Evolutionary conservation across 2,329 filamentous ascomycete species (phyloP), one percentile per base, ranked within the genome.

Genomic region (Epichloe gansuensis): DNA sequence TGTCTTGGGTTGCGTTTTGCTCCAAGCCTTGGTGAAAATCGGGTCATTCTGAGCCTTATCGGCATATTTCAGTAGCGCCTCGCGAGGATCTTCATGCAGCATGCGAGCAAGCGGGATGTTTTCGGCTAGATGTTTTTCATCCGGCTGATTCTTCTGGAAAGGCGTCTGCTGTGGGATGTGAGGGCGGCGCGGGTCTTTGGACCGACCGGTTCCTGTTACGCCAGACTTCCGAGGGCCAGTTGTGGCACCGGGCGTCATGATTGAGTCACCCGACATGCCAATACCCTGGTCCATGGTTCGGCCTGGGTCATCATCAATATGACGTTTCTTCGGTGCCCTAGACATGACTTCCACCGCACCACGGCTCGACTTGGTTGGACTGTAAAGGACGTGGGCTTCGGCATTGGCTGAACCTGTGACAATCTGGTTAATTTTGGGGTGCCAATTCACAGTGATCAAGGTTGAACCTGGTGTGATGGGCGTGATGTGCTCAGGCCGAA

Each of bases 341-440:
- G 86, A 90, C 82, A 98, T 89, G 58, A 97, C 86, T 54, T 88
- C 82, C 51, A 89, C 83, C 3, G 90, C 93, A 53, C 93, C 93
- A 55, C 82, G 83, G 12, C 66, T 77, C 23, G 93, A 98, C 59
- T 82, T 83, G n/a, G 75, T 80, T 2, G 93, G 93, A 63, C 87
- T 91, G 72, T 93, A 98, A 47, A 98, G 82, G 42, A 97, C 78
- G 62, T 90, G 91, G 0, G 87, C 89, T 67, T 94, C 87, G 52
- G 84, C 83, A 63, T 96, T 95, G 50, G 89, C 89, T 45, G 91
- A 96, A 53, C 90, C 91, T 8, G 91, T 95, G 57, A 97, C 69
- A 61, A 98, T 95, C 64, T 98, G 93, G 65, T 98, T 97, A 63
- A 98, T 81, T 67, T 89, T 95, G 21, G 86, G 77, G 63, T 98